Base-by-base conservation (phyloP, 2,329 filamentous ascomycete genomes). In the Stylonectria norvegica region DNA sequence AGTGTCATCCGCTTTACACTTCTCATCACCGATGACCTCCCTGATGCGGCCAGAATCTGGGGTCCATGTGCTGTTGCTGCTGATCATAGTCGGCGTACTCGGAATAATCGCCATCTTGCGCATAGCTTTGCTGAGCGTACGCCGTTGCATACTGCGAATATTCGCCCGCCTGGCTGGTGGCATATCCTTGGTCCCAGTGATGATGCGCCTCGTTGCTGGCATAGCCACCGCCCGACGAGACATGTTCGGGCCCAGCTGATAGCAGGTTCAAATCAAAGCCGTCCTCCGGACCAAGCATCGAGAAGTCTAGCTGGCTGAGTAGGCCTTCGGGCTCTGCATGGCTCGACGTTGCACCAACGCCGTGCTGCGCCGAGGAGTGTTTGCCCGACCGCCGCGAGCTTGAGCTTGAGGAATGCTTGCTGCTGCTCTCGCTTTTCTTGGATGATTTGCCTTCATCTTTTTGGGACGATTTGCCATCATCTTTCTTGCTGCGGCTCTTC, bases 261-360 rank as follows among this genome's bases (percentile, higher is more conserved):
- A 58, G 45, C 23, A 50, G 23, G 42, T 42, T 52, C 27, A 60
- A 40, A 27, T 61, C 59, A 40, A 61, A 61, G n/a, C 48, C 57
- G 19, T 61, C 58, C n/a, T 62, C 58, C 1, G 56, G 59, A 16
- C 50, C 45, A 30, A 62, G 52, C 42, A 50, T 47, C 15, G 55
- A 50, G 33, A 58, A 57, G 45, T 61, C 59, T 11, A 61, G 49
- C 12, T 53, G 52, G 27, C 48, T 49, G 25, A 61, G 49, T 7
- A 51, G 45, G 2, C 51, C 52, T n/a, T 44, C 52, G 14, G 40
- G 22, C 17, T 59, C 56, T 1, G 52, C 53, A 5, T 41, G 33
- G 17, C 42, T 36, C 1, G 47, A 45, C 2, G 53, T 40, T 15
- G 39, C 20, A 16, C 38, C 28, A 11, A 49, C 51, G 5, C 40